Conservation (phyloP, 441 rosid genomes). For the Brassica hybrid region DNA sequence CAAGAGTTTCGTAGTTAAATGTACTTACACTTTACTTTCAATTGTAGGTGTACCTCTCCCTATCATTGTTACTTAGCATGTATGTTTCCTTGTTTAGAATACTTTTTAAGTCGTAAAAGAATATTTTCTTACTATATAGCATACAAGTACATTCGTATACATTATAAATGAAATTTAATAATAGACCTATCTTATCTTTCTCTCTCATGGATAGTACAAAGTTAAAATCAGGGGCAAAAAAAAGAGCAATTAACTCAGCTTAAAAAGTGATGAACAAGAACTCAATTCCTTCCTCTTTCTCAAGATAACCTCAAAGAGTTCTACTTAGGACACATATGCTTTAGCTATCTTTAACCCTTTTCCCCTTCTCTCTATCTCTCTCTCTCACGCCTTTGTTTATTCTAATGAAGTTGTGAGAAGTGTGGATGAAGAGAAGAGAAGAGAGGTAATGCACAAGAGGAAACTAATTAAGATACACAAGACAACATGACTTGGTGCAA, state of each 20-base stretch:
- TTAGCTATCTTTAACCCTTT: slow-evolving; percentile 55
- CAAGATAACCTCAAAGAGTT: slow-evolving; percentile 52
- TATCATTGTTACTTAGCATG: slow-evolving; percentile 37
- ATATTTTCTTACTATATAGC: slow-evolving; percentile 5
- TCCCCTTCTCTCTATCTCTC: slow-evolving; percentile 31
- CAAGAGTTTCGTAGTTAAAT: not conserved
- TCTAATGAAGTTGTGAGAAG: slow-evolving; percentile 46
- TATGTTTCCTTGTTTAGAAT: slow-evolving; percentile 35
- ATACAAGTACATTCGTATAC: slow-evolving; percentile 8
- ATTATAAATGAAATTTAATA: slow-evolving; percentile 23
- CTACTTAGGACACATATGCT: slow-evolving; percentile 50
- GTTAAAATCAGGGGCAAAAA: slow-evolving; percentile 39
- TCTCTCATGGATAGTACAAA: slow-evolving; percentile 41
- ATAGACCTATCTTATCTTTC: slow-evolving; percentile 12
- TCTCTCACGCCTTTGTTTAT: slow-evolving; percentile 41
- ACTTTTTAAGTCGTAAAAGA: slow-evolving; percentile 25
- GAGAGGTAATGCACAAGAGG: slow-evolving; percentile 50
- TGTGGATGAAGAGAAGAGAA: slow-evolving; percentile 35
- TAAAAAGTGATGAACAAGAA: slow-evolving; percentile 57
- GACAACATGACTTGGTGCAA: slow-evolving; percentile 82
- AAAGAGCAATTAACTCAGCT: slow-evolving; percentile 33
- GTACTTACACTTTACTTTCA: slow-evolving; percentile 31
- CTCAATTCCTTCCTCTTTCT: slow-evolving; percentile 70
- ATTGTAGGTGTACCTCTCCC: slow-evolving; percentile 39
- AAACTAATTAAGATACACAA: slow-evolving; percentile 30